A percentile compares a stretch with the other conserved stretches of the same genome.
phyloP scores from a whole-genome alignment of 73 alveolate species.

The Paramecium caudatum region DNA sequence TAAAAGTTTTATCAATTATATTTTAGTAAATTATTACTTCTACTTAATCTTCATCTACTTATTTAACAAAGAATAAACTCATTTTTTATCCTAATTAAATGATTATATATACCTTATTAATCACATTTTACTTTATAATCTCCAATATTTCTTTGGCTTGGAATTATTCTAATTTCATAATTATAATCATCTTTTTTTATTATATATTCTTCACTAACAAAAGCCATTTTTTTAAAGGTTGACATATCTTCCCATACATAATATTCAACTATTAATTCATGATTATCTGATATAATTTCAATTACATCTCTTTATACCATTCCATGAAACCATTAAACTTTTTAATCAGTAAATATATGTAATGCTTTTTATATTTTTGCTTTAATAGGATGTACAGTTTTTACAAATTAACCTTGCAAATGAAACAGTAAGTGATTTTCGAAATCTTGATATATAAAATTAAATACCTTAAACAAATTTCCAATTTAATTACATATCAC shows the following conservation, averaged over 20 bases:
- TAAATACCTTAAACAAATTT: constrained; percentile 21
- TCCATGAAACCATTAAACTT: constrained; percentile 44
- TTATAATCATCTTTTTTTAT: background rate
- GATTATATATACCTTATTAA: background rate
- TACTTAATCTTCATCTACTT: background rate
- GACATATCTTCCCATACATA: constrained; percentile 40
- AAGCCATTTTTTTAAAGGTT: constrained; percentile 37
- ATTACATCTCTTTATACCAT: background rate
- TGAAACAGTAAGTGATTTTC: background rate
- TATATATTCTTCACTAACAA: constrained; percentile 18
- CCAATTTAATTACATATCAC: background rate
- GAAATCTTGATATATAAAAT: background rate
- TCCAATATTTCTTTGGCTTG: background rate
- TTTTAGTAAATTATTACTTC: background rate
- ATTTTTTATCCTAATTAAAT: background rate
- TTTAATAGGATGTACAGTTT: constrained; percentile 19
- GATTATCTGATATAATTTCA: background rate
- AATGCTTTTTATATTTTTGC: background rate
- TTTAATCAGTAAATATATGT: background rate
- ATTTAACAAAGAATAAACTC: constrained; percentile 7
- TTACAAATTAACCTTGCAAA: constrained; percentile 26
- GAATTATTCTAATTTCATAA: background rate
- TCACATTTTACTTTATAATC: constrained; percentile 20
- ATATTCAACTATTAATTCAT: background rate
- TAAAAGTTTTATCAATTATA: constrained; percentile 5